These are phyloP conservation scores for Leucoagaricus sp. DNA, from an alignment of 1,284 basidiomycete genomes.

Conservation along the genomic window DNA sequence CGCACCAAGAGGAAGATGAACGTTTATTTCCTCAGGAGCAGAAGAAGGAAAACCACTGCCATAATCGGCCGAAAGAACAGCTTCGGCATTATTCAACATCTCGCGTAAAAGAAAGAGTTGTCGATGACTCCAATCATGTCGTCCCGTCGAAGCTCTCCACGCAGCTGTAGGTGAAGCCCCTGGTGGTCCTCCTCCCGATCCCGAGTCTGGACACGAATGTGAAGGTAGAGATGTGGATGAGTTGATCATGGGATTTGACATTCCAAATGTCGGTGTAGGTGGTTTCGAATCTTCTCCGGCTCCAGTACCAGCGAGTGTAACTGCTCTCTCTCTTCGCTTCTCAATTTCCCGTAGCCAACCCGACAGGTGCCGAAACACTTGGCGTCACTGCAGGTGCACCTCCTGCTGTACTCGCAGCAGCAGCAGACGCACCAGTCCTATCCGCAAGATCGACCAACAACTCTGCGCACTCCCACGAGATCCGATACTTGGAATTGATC, in stretches of 20 bases:
- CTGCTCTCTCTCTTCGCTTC: constrained; percentile 50
- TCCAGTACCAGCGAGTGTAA: no score
- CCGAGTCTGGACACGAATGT: no score
- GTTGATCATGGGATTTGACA: neutral
- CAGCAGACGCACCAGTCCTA: constrained; percentile 42
- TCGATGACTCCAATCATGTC: constrained; percentile 69
- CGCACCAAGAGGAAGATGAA: neutral
- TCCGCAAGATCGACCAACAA: constrained; percentile 81
- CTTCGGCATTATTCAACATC: constrained; percentile 50
- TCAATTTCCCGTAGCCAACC: constrained; percentile 24
- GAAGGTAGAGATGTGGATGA: neutral
- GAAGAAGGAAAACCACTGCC: neutral
- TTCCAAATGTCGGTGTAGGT: constrained; percentile 27
- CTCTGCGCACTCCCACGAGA: constrained; percentile 90
- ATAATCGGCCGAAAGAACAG: constrained; percentile 15
- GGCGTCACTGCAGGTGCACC: constrained; percentile 14
- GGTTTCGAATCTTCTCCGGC: constrained; percentile 60
- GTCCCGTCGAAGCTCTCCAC: constrained; percentile 77
- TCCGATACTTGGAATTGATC: constrained; percentile 46
- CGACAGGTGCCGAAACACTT: constrained; percentile 20
- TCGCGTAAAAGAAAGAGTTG: constrained; percentile 56
- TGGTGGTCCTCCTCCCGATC: constrained; percentile 27
- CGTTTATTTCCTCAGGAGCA: constrained; percentile 7
- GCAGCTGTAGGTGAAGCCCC: constrained; percentile 44
- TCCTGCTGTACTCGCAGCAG: constrained; percentile 25